Percentiles rank a stretch among this genome's conserved stretches.
These are phyloP conservation scores for Mycosphaerella sp. DNA, from an alignment of 2,329 filamentous ascomycete genomes.

Conservation along the genomic window DNA sequence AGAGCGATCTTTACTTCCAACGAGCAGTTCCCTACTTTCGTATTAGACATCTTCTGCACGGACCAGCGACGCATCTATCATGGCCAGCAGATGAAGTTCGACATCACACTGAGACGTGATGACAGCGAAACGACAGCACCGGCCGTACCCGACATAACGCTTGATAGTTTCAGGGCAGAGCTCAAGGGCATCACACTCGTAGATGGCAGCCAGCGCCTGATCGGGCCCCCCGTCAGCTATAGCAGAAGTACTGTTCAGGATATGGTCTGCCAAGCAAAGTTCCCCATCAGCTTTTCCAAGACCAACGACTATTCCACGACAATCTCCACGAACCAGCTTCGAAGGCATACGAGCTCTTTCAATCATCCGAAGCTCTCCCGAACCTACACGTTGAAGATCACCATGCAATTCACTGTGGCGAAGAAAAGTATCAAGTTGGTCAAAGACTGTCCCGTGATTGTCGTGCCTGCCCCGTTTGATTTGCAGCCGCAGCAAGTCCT, in stretches of 20 bases:
- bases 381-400: conserved; percentile 14
- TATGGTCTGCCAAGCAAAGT: conserved; percentile 4
- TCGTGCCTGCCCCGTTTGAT: conserved; percentile 15
- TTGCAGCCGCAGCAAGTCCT: not conserved
- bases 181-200: conserved; percentile 14
- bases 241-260: conserved; percentile 14
- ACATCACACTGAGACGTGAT: conserved; percentile 13
- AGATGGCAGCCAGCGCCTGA: conserved; percentile 12
- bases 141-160: conserved; percentile 10
- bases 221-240: conserved; percentile 11
- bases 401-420: conserved; percentile 16
- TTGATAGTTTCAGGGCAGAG: conserved; percentile 16
- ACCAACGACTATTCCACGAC: conserved; percentile 11
- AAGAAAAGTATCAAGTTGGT: conserved; percentile 14
- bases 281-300: conserved; percentile 15
- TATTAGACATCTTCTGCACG: conserved; percentile 18
- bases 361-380: conserved; percentile 16
- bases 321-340: conserved; percentile 8
- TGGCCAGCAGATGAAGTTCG: conserved; percentile 16
- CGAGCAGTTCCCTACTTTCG: conserved; percentile 19
- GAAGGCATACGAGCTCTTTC: conserved; percentile 13
- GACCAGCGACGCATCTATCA: conserved; percentile 16
- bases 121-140: conserved; percentile 13
- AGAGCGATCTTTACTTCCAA: conserved; percentile 21
- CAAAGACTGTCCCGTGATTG: conserved; percentile 11